Percentiles rank a stretch among this genome's conserved stretches.
phyloP scores from a whole-genome alignment of 805 yeast species.

The Kregervanrija delftensis region DNA sequence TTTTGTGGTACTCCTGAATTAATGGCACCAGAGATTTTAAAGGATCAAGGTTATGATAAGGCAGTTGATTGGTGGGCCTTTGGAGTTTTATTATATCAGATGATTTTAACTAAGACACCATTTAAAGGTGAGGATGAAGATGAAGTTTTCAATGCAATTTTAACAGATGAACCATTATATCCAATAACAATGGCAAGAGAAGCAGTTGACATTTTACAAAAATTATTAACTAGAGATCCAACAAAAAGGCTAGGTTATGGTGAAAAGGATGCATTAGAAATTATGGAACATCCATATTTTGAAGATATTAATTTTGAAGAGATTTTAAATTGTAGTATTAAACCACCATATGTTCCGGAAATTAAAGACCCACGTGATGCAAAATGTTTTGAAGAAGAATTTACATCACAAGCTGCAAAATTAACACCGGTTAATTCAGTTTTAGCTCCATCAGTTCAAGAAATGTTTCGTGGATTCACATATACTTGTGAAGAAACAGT shows the following conservation, averaged over 20 bases:
- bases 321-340: conserved; percentile 58
- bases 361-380: conserved; percentile 84
- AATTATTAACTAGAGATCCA: conserved; percentile 86
- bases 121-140: conserved; percentile 86
- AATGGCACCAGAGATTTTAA: conserved; percentile 97
- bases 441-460: conserved; percentile 82
- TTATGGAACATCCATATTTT: conserved; percentile 94
- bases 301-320: conserved; percentile 86
- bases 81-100: conserved; percentile 93
- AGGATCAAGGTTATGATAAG: conserved; percentile 87
- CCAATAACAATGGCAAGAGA: conserved; percentile 97
- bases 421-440: conserved; percentile 91
- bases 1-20: conserved; percentile 99
- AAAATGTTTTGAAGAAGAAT: conserved; percentile 88
- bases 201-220: conserved; percentile 89
- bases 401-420: conserved; percentile 90
- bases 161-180: conserved; percentile 92
- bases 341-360: conserved; percentile 89
- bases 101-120: conserved; percentile 94
- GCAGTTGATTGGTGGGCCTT: conserved; percentile 99
- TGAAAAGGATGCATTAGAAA: conserved; percentile 82
- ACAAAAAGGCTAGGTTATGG: conserved; percentile 78
- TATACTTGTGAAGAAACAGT: conserved; percentile 57
- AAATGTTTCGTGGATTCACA: conserved; percentile 95
- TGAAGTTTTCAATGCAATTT: conserved; percentile 93